Base-by-base conservation (phyloP, 176 grass and related monocot species). In the Musa acuminata region DNA sequence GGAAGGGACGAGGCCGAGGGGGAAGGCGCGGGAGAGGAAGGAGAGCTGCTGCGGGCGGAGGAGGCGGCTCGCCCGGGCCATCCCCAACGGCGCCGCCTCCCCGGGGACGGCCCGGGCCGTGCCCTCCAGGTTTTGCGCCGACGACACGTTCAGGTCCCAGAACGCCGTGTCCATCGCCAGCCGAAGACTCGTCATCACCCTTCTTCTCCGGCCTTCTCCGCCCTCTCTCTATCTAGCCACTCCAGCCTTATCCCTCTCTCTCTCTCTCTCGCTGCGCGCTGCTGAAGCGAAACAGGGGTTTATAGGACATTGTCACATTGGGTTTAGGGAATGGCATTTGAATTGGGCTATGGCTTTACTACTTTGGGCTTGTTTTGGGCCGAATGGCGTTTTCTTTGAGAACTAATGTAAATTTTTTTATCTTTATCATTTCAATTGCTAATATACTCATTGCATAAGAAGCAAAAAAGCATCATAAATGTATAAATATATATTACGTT, bases 81-180 rank as follows among this genome's bases (percentile, higher is more conserved):
- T 20, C 2, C 48, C 69, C 9, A 72, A 13, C 55, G 78, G 78
- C 19, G 22, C 55, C 21, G 78, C 49, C 22, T 80, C 78, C 20
- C 78, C 78, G 20, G 69, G 57, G 8, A 80, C 78, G 48, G 48
- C 22, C 58, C 55, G 43, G 35, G 69, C 78, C 16, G 57, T 52
- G 8, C 78, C 78, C 55, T 80, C 78, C 9, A 80, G 55, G 57
- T 9, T 72, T 50, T 73, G 78, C 21, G 78, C 55, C 43, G 78
- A 72, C 8, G 78, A 62, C 17, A 80, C 13, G 20, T 73, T 50
- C 69, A 80, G 69, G 69, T 80, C 78, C 69, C 69, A 80, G 53
- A 80, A 80, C 20, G 68, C 78, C 48, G 55, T 29, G 57, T 80
- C 78, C 58, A 80, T 80, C n/a, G 78, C 78, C 55, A 72, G 20